Percentiles rank a stretch among this genome's conserved stretches.
These are phyloP conservation scores for Aciculosporium take DNA, from an alignment of 2,329 filamentous ascomycete genomes.

Conservation along the genomic window DNA sequence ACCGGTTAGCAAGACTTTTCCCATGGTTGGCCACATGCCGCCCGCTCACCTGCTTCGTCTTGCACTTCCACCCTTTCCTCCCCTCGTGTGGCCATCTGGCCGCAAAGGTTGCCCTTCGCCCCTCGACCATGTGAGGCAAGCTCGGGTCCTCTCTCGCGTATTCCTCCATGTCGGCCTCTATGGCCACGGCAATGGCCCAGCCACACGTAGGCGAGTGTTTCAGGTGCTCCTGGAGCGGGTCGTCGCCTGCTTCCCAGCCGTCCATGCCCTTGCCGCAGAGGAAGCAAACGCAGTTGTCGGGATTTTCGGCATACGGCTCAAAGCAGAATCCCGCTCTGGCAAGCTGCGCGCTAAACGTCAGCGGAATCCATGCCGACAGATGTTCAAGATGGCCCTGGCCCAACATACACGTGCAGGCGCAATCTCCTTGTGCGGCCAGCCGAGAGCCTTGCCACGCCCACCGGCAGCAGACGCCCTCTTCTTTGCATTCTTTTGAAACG, in stretches of 20 bases:
- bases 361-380: conserved; percentile 1
- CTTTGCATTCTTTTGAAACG: conserved; percentile 57
- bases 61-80: conserved; percentile 81
- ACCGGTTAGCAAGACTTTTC: conserved; percentile 5
- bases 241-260: conserved; percentile 81
- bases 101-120: conserved; percentile 72
- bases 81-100: conserved; percentile 77
- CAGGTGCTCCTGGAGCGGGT: conserved; percentile 72
- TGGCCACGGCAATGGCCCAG: conserved; percentile 63
- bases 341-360: conserved; percentile 41
- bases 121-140: conserved; percentile 54
- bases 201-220: conserved; percentile 71
- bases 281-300: conserved; percentile 85
- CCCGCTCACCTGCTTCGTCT: conserved; percentile 67
- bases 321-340: conserved; percentile 88
- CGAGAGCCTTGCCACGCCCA: conserved; percentile 36
- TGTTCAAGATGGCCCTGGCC: background rate
- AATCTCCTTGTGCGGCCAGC: conserved; percentile 59
- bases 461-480: conserved; percentile 54
- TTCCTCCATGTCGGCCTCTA: conserved; percentile 46
- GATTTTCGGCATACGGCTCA: conserved; percentile 56
- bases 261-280: conserved; percentile 72
- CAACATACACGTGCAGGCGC: conserved; percentile 17
- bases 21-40: too few relatives aligned
- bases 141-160: conserved; percentile 61